phyloP scores from a whole-genome alignment of 345 rosid species.

The Psidium friedrichsthalianum region DNA sequence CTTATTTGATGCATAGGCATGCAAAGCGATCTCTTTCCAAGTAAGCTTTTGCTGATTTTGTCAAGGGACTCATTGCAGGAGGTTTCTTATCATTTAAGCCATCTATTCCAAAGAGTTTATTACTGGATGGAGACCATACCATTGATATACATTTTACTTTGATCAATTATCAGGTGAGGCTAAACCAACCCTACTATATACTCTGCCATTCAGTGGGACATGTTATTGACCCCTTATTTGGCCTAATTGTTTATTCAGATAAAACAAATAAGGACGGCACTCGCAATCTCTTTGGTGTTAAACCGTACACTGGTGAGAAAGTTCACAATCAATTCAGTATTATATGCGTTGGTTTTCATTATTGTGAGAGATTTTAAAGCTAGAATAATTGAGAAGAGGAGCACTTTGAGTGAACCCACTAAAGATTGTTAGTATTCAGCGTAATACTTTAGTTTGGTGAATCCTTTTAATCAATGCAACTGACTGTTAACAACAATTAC shows the following conservation, averaged over 20 bases:
- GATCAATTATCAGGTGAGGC: conserved; percentile 74
- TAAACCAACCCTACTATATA: conserved; percentile 3
- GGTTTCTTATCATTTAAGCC: conserved; percentile 89
- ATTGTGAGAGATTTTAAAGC: background rate
- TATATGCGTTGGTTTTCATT: background rate
- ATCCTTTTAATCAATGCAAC: background rate
- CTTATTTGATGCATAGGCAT: background rate
- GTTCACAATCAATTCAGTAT: background rate
- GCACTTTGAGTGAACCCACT: background rate
- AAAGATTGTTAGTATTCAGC: background rate
- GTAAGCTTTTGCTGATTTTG: background rate
- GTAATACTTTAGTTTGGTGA: background rate
- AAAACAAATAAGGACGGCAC: conserved; percentile 86
- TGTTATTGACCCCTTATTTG: background rate
- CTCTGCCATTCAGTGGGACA: background rate
- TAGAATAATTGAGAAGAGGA: background rate
- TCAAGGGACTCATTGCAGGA: conserved; percentile 35
- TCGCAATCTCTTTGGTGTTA: conserved; percentile 73
- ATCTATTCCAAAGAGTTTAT: conserved; percentile 67
- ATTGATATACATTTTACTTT: conserved; percentile 69
- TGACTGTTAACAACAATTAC: background rate
- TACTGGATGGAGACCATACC: conserved; percentile 81
- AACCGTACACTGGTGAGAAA: conserved; percentile 85
- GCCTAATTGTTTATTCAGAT: conserved; percentile 37
- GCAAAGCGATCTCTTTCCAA: background rate